These are phyloP conservation scores for Papilionanthe hybrid DNA, from an alignment of 116 monocot genomes.

Conservation along the genomic window DNA sequence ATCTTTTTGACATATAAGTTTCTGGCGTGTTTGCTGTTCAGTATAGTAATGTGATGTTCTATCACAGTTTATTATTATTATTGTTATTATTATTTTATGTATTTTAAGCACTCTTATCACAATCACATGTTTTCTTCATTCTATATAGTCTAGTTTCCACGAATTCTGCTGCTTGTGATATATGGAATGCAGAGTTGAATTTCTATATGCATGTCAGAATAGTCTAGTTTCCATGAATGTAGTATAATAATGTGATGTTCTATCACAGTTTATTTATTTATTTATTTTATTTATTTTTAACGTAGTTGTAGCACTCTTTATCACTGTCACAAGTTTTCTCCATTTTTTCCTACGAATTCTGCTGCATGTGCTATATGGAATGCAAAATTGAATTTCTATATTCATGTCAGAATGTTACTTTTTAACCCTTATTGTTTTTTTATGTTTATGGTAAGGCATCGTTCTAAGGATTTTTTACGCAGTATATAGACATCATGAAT, in stretches of 20 bases:
- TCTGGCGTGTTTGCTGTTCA: no score
- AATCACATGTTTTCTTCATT: not conserved
- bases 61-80: not conserved
- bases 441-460: no score
- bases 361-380: not conserved
- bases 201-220: not conserved
- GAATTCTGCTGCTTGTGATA: not conserved
- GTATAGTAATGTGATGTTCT: not conserved
- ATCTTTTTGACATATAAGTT: no score
- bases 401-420: not conserved
- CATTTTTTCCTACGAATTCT: not conserved
- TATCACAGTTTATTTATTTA: not conserved
- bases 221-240: no score
- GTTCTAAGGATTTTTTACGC: not conserved
- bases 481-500: not conserved
- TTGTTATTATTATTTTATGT: not conserved
- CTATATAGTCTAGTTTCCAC: not conserved
- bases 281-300: no score
- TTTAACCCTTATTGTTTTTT: not conserved
- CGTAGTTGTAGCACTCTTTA: not conserved
- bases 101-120: not conserved
- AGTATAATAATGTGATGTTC: not conserved
- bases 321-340: not conserved
- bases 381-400: not conserved
- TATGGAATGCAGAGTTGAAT: not conserved